These are phyloP conservation scores for Aspergillus homomorphus DNA, from an alignment of 495 filamentous ascomycete species.

Conservation along the genomic window DNA sequence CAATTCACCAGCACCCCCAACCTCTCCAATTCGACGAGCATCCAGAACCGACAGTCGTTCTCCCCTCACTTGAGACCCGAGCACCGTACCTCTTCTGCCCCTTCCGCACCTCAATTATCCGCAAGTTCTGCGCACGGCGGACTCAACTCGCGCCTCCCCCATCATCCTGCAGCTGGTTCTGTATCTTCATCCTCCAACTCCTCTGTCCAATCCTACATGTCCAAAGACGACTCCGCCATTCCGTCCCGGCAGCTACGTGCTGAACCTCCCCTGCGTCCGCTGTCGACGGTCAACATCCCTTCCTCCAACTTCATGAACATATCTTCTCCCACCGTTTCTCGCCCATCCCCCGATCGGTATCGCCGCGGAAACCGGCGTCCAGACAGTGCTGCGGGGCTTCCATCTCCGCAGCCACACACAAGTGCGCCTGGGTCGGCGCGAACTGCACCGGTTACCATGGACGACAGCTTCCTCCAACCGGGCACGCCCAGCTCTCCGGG, in stretches of 20 bases:
- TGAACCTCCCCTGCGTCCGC: constrained; percentile 45
- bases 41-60: constrained; percentile 55
- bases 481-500: constrained; percentile 6
- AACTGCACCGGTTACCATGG: constrained; percentile 15
- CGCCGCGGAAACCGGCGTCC: constrained; percentile 54
- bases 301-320: constrained; percentile 36
- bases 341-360: constrained; percentile 67
- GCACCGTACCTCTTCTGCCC: constrained; percentile 63
- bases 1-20: constrained; percentile 77
- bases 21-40: constrained; percentile 51
- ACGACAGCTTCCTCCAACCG: constrained; percentile 24
- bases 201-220: constrained; percentile 38
- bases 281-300: constrained; percentile 52
- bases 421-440: constrained; percentile 13
- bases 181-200: constrained; percentile 53
- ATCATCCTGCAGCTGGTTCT: constrained; percentile 61
- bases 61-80: constrained; percentile 63
- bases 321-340: constrained; percentile 48
- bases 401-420: constrained; percentile 38
- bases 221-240: constrained; percentile 49
- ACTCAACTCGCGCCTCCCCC: constrained; percentile 43
- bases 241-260: constrained; percentile 38
- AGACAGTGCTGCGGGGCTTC: constrained; percentile 42
- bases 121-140: constrained; percentile 42
- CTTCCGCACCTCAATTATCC: constrained; percentile 50